Conservation (phyloP, 441 rosid species). For the Lepidium campestre region DNA sequence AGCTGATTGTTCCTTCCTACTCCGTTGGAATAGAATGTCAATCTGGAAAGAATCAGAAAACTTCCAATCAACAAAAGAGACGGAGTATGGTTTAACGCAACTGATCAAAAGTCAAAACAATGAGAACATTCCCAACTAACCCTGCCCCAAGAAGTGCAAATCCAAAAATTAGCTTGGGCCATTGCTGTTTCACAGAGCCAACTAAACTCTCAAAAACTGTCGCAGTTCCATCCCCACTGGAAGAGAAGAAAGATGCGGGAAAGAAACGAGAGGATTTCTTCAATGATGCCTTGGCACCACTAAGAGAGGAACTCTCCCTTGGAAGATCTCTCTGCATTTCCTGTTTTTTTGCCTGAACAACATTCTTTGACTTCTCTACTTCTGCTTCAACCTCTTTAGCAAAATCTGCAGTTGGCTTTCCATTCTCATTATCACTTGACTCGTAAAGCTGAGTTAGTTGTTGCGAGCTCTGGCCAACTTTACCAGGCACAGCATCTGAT, state of each 20-base stretch:
- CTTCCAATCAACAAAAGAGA: not conserved
- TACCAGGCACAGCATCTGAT: constrained; percentile 44
- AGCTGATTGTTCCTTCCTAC: constrained; percentile 55
- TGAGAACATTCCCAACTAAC: constrained; percentile 38
- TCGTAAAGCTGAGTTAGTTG: constrained; percentile 44
- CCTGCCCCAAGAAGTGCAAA: constrained; percentile 78
- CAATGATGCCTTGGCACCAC: constrained; percentile 52
- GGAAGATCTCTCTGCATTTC: constrained; percentile 64
- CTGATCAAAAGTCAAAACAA: not conserved
- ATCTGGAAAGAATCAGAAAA: constrained; percentile 43
- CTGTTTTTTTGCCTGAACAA: constrained; percentile 53
- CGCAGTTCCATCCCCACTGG: constrained; percentile 57
- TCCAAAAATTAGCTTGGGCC: constrained; percentile 84
- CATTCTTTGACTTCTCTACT: constrained; percentile 55
- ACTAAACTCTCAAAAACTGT: constrained; percentile 67
- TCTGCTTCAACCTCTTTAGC: constrained; percentile 54
- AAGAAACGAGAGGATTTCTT: constrained; percentile 93
- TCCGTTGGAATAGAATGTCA: constrained; percentile 63
- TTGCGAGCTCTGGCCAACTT: constrained; percentile 36
- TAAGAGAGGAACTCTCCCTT: constrained; percentile 49
- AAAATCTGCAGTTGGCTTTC: constrained; percentile 43
- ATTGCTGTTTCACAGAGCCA: constrained; percentile 62
- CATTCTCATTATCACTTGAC: constrained; percentile 53
- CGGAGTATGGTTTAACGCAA: not conserved
- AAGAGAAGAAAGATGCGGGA: constrained; percentile 99